Evolutionary conservation across 805 yeast species (phyloP).

Genomic region (Starmera dryadoides): DNA sequence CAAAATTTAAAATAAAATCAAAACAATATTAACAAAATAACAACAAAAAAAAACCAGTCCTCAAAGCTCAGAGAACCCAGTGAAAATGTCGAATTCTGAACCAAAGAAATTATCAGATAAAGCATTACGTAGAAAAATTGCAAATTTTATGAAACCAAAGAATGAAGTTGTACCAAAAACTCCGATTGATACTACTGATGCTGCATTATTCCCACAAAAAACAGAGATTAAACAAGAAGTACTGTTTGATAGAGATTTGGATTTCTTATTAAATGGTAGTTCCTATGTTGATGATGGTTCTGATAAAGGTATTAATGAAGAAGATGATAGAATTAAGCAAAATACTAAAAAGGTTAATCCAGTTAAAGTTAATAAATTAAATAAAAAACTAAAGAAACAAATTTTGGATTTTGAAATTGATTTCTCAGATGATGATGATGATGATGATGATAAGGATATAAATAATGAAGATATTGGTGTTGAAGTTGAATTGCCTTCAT

Average conservation of each 20-base stretch:
- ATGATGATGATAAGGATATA: slow-evolving; percentile 1
- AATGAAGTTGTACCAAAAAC: too few species aligned
- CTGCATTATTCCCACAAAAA: too few species aligned
- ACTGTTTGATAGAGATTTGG: slow-evolving; percentile 13
- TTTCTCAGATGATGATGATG: slow-evolving; percentile 9
- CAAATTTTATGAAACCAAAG: too few species aligned
- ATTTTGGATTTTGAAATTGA: slow-evolving; percentile 14
- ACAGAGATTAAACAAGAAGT: too few species aligned
- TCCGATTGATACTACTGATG: too few species aligned
- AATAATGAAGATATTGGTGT: not conserved
- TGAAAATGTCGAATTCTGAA: too few species aligned
- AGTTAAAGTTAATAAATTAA: not conserved
- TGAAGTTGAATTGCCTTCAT: not conserved
- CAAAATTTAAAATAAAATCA: too few species aligned
- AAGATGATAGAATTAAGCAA: not conserved
- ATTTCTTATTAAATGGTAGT: slow-evolving; percentile 7
- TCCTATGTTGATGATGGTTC: not conserved
- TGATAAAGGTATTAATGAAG: not conserved
- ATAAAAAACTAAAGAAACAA: slow-evolving; percentile 9
- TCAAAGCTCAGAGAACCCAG: too few species aligned
- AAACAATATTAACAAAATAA: too few species aligned
- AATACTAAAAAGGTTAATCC: not conserved
- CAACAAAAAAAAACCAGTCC: too few species aligned
- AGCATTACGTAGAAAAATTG: too few species aligned
- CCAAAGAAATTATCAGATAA: too few species aligned